These are phyloP conservation scores for Rhexocercosporidium sp. DNA, from an alignment of 2,329 filamentous ascomycete species.

Conservation along the genomic window DNA sequence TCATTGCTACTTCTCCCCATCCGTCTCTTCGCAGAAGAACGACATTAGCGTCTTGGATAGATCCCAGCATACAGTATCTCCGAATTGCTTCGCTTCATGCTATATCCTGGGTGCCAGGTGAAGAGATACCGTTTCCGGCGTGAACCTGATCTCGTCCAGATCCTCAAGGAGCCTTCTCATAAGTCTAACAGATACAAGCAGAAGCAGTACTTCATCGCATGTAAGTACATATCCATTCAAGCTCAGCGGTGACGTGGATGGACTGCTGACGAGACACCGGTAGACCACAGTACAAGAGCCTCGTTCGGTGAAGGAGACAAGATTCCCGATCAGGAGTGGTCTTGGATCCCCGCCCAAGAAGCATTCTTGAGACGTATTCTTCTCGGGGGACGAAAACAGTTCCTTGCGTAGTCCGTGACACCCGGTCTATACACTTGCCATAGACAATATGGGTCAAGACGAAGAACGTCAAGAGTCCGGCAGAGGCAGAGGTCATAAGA, in stretches of 20 bases:
- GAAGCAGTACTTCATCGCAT: background rate
- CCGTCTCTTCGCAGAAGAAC: conserved; percentile 13
- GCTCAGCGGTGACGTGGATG: background rate
- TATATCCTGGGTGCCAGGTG: background rate
- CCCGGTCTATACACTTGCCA: background rate
- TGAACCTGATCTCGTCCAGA: background rate
- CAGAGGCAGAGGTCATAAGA: background rate
- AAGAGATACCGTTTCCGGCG: background rate
- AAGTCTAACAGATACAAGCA: background rate
- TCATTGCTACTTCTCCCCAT: conserved; percentile 23
- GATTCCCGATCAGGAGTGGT: background rate
- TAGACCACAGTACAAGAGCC: background rate
- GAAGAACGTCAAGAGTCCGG: background rate
- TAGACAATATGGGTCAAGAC: background rate
- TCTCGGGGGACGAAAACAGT: background rate
- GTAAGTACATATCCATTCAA: background rate
- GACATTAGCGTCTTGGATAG: conserved; percentile 26
- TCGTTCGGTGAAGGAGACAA: background rate
- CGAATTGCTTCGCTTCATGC: conserved; percentile 8
- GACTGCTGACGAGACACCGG: background rate
- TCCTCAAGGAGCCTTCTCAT: background rate
- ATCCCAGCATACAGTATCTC: conserved; percentile 5
- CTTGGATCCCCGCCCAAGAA: background rate
- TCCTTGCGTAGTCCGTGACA: background rate
- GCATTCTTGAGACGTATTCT: conserved; percentile 2